These are phyloP conservation scores for Chlamydomonas sp. DNA, from an alignment of 139 green algal genomes.

Conservation along the genomic window DNA sequence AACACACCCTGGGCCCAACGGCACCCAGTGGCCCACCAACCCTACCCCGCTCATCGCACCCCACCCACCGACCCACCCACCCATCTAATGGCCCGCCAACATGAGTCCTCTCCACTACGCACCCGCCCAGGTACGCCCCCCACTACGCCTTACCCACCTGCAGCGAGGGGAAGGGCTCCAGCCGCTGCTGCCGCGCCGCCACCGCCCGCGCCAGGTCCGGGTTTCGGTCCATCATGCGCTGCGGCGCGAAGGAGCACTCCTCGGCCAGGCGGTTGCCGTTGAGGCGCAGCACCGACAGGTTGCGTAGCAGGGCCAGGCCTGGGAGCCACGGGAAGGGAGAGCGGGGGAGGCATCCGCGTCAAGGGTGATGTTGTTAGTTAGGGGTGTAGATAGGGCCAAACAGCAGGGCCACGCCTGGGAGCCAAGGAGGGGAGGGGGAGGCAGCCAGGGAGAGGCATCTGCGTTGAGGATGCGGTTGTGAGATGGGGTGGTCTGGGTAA, in stretches of 20 bases:
- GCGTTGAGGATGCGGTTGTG: too few species aligned
- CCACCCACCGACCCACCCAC: neutral
- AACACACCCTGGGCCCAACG: too few species aligned
- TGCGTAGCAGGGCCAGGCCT: constrained; percentile 49
- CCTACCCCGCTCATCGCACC: too few species aligned
- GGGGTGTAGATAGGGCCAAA: too few species aligned
- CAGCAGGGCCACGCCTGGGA: too few species aligned
- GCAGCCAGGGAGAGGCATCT: too few species aligned
- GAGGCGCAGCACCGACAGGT: constrained; percentile 54
- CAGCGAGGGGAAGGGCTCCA: constrained; percentile 34
- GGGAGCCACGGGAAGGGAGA: neutral
- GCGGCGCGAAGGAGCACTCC: constrained; percentile 47
- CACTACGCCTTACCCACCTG: constrained; percentile 9
- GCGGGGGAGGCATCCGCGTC: neutral
- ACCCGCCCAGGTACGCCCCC: neutral
- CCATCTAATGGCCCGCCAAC: neutral
- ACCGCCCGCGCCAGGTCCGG: constrained; percentile 16
- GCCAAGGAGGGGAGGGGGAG: too few species aligned
- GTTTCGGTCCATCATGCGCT: constrained; percentile 38
- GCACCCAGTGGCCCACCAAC: too few species aligned
- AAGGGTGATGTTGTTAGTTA: neutral
- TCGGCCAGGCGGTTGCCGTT: constrained; percentile 68
- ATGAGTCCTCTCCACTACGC: neutral
- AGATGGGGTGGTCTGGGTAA: too few species aligned
- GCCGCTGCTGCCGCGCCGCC: neutral